Base-by-base conservation (phyloP, 768 basidiomycete species). In the Mycena polygramma region DNA sequence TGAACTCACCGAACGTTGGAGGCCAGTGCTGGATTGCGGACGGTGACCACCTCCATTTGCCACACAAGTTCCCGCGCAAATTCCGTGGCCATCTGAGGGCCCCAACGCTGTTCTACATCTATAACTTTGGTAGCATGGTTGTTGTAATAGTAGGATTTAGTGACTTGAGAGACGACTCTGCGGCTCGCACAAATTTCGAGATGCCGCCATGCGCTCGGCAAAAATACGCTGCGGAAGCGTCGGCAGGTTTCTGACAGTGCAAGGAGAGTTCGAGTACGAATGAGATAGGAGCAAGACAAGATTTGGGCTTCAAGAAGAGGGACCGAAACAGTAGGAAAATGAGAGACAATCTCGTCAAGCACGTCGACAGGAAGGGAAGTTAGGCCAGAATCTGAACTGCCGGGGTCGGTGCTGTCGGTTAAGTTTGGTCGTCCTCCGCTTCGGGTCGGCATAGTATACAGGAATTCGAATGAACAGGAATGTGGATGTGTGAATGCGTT, bases 41-140 rank as follows among this genome's bases (percentile, higher is more conserved):
- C 55, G 0, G 78, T 78, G 11, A 77, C 75, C 46, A 75, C 74
- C 59, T 80, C 78, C 1, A 76, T 68, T 53, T 80, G 72, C n/a
- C 65, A 17, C 43, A 15, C 43, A 9, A 45, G 43, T 15, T 45
- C 43, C 43, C 15, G 43, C 43, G 43, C 43, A 45, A 45, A 45
- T 4, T 63, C 66, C 1, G 54, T 72, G 1, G 73, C 70, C 15
- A 75, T n/a, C 43, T 17, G 43, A 15, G 8, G 63, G 22, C 67
- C n/a, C 17, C 13, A 7, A 13, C 7, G 39, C 13, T 39, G 39
- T 7, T 39, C 13, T 13, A 39, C 13, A 39, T 7, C 13, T 39
- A n/a, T n/a, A n/a, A n/a, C n/a, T n/a, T n/a, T n/a, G n/a, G n/a
- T n/a, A n/a, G n/a, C n/a, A 39, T 13, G 7, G 39, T 39, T 7